Evolutionary conservation across 2,329 filamentous ascomycete genomes (phyloP).

Genomic region (Tolypocladium ophioglossoides): DNA sequence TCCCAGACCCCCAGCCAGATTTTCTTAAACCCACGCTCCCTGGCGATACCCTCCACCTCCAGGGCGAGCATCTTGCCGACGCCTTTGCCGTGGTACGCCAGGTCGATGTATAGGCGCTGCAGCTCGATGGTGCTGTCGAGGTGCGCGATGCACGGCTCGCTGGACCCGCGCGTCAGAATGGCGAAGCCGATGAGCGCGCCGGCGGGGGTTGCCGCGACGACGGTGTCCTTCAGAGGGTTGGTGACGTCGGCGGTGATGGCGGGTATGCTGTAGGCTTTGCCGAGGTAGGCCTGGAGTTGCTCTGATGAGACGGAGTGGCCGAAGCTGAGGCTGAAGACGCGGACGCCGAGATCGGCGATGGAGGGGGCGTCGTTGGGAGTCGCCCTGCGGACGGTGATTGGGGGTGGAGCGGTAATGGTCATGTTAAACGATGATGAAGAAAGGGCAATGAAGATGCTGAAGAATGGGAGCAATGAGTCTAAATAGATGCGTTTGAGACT

Average conservation of each 20-base stretch:
- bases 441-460: neutral
- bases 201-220: constrained; percentile 11
- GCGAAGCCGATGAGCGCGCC: constrained; percentile 26
- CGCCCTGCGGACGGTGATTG: neutral
- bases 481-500: too few species aligned
- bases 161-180: constrained; percentile 23
- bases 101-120: constrained; percentile 31
- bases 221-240: constrained; percentile 13
- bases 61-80: constrained; percentile 23
- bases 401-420: neutral
- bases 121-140: constrained; percentile 24
- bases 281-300: constrained; percentile 26
- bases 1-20: constrained; percentile 40
- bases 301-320: constrained; percentile 27
- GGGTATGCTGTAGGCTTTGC: constrained; percentile 24
- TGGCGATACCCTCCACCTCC: constrained; percentile 20
- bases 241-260: constrained; percentile 15
- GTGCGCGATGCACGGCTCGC: constrained; percentile 25
- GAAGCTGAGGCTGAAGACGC: constrained; percentile 28
- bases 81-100: constrained; percentile 23
- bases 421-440: neutral
- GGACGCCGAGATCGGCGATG: constrained; percentile 22
- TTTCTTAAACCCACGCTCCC: constrained; percentile 22
- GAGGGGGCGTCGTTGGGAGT: constrained; percentile 11
- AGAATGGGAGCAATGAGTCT: too few species aligned